Conservation (phyloP, 2,329 filamentous ascomycete species). For the Ophiostoma quercus region DNA sequence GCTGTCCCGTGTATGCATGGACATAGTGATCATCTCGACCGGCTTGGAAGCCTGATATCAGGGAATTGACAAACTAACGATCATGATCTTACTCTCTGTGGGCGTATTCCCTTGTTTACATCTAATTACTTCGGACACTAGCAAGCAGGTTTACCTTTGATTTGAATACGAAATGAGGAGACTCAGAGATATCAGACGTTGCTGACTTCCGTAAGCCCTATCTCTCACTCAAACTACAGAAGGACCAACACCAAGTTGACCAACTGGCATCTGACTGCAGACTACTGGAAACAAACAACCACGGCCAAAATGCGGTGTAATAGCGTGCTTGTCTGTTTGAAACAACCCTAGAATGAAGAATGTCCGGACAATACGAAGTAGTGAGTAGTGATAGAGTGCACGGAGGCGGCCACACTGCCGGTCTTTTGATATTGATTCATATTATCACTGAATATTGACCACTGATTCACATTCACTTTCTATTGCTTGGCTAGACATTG, state of each 20-base stretch:
- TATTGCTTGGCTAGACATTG: background rate
- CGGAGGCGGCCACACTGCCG: background rate
- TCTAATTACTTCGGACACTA: background rate
- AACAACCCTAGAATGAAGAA: background rate
- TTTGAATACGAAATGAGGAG: background rate
- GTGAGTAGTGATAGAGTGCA: background rate
- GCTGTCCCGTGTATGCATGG: constrained; percentile 7
- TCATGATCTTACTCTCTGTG: background rate
- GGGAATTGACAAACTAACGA: background rate
- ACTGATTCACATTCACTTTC: background rate
- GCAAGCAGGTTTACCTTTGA: background rate
- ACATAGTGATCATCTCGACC: background rate
- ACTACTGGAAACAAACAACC: background rate
- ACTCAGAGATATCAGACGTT: background rate
- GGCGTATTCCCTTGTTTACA: background rate
- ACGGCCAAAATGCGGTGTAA: no score
- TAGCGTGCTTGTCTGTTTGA: background rate
- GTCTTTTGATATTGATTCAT: background rate
- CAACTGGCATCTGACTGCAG: background rate
- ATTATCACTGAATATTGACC: no score
- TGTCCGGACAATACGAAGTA: background rate
- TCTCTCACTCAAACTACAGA: no score
- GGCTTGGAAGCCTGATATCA: background rate
- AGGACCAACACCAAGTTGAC: background rate
- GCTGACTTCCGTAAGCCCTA: background rate